Base-by-base conservation (phyloP, 441 rosid genomes). In the Dalechampia spathulata region DNA sequence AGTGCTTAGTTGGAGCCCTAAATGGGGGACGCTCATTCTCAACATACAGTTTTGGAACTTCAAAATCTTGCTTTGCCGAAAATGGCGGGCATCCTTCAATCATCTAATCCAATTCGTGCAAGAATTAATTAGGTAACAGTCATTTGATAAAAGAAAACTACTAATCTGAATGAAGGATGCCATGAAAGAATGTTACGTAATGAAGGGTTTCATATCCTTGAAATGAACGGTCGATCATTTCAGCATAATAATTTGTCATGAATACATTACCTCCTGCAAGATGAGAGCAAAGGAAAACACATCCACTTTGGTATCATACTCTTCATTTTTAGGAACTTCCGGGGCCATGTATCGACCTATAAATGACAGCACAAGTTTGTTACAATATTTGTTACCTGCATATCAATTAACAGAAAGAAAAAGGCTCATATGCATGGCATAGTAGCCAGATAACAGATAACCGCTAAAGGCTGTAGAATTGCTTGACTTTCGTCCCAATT, bases 201-300 rank as follows among this genome's bases (percentile, higher is more conserved):
- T 25, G 32, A 21, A 50, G 41, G 40, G 20, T 27, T 30, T 15
- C 32, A 42, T 30, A 27, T 26, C 36, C 56, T 22, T 55, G 15
- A 41, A 38, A 9, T 25, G n/a, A 49, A 55, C 12, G 6, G 23
- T n/a, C 14, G 8, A 15, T 7, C 32, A 25, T 15, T 37, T 10
- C 7, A 20, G 26, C 16, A 28, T 5, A 20, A 42, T 9, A 2
- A n/a, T 6, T 19, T 13, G 37, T 38, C 5, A 22, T 27, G 15
- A 47, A n/a, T 27, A 43, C 23, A 37, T 75, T 70, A 87, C 97
- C 90, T 93, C 99, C 64, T 93, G 97, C 58, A 89, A 68, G 30
- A 93, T 93, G 66, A 93, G 74, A 44, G 97, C 97, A 68, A 87
- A 93, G 22, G 97, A 85, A 78, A 93, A 93, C 10, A 93, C 94